Evolutionary conservation across 108 stramenopile species (phyloP).

Genomic region (Cyclotella choctawhatcheeana): DNA sequence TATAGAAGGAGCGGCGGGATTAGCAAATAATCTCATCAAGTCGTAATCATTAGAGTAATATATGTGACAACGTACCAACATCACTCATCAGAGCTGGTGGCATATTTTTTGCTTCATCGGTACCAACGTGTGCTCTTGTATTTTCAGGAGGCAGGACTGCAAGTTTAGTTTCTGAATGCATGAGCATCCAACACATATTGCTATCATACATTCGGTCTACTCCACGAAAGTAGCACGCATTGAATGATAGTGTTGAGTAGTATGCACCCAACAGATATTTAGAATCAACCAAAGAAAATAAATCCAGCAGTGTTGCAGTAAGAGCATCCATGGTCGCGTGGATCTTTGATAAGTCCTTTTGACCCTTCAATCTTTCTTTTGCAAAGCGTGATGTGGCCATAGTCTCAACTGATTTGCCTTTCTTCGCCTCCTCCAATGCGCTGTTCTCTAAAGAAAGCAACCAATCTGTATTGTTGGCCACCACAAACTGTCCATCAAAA

Average conservation of each 20-base stretch:
- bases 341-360: slow-evolving; percentile 28
- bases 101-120: slow-evolving; percentile 16
- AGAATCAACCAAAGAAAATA: slow-evolving; percentile 50
- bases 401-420: slow-evolving; percentile 14
- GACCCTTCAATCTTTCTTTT: slow-evolving; percentile 13
- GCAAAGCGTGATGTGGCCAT: slow-evolving; percentile 30
- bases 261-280: slow-evolving; percentile 48
- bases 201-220: slow-evolving; percentile 50
- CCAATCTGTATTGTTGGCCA: slow-evolving; percentile 50
- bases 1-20: too few relatives aligned
- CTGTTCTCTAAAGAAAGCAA: slow-evolving; percentile 27
- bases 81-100: slow-evolving; percentile 51
- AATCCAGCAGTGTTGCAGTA: slow-evolving; percentile 41
- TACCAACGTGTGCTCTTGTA: slow-evolving; percentile 20
- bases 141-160: slow-evolving; percentile 34
- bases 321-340: slow-evolving; percentile 32
- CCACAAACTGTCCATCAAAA: slow-evolving; percentile 43
- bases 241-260: slow-evolving; percentile 49
- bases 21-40: too few relatives aligned
- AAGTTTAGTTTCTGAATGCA: slow-evolving; percentile 36
- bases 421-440: slow-evolving; percentile 11
- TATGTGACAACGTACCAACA: too few relatives aligned
- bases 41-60: too few relatives aligned
- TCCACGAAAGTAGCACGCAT: slow-evolving; percentile 52
- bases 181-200: slow-evolving; percentile 56